A percentile compares a stretch with the other conserved stretches of the same genome.
Conservation (phyloP, 1,139 yeast genomes). For the Candida tetrigidarum region DNA sequence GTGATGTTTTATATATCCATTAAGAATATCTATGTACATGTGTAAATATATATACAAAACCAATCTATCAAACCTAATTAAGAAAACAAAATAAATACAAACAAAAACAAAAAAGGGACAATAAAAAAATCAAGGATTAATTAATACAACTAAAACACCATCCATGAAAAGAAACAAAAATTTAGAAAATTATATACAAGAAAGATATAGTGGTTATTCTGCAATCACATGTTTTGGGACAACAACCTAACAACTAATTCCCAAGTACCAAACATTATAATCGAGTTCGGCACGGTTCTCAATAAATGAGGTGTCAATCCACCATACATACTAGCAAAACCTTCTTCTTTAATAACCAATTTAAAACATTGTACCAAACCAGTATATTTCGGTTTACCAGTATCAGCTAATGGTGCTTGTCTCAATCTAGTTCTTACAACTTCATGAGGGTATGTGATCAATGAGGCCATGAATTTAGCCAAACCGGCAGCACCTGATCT, state of each 20-base stretch:
- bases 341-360: constrained; percentile 87
- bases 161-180: neutral
- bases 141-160: constrained; percentile 4
- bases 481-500: constrained; percentile 98
- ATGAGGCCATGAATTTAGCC: constrained; percentile 91
- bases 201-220: no score
- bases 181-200: constrained; percentile 9
- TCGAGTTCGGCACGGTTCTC: constrained; percentile 97
- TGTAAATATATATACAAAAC: neutral
- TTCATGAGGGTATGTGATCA: constrained; percentile 96
- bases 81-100: neutral
- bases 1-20: constrained; percentile 7
- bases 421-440: constrained; percentile 94
- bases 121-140: constrained; percentile 1
- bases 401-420: constrained; percentile 80
- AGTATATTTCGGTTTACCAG: constrained; percentile 85
- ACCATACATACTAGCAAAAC: constrained; percentile 91
- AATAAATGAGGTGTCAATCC: constrained; percentile 96
- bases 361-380: constrained; percentile 89
- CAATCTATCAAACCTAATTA: constrained; percentile 3
- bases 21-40: constrained; percentile 17
- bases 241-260: constrained; percentile 81
- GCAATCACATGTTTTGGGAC: no score
- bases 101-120: neutral
- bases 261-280: constrained; percentile 99